A percentile compares a stretch with the other conserved stretches of the same genome.
Conservation (phyloP, 345 rosid genomes). For the Acer negundo region DNA sequence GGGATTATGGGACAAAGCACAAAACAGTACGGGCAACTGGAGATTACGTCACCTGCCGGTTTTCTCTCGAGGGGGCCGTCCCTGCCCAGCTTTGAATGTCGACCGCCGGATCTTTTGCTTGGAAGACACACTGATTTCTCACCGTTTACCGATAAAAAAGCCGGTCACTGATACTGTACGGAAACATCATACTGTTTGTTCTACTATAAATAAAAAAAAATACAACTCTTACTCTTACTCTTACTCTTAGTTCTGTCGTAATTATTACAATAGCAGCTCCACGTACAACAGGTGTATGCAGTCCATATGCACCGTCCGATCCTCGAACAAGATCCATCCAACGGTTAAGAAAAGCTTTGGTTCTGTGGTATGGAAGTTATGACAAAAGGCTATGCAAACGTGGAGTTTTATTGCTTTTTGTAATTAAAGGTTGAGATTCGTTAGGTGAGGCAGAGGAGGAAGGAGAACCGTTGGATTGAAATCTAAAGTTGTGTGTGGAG, state of each 20-base stretch:
- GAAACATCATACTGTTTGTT: not conserved
- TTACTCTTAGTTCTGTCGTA: not conserved
- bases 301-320: conserved; percentile 16
- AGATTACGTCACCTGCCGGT: conserved; percentile 35
- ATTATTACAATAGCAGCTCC: not conserved
- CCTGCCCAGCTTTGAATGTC: conserved; percentile 26
- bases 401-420: not conserved
- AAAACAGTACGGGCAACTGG: conserved; percentile 21
- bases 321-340: not conserved
- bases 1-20: conserved; percentile 6
- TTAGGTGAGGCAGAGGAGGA: not conserved
- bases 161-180: conserved; percentile 22
- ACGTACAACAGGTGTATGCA: not conserved
- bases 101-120: conserved; percentile 45
- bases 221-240: not conserved
- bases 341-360: not conserved
- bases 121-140: conserved; percentile 3
- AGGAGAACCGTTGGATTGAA: conserved; percentile 21
- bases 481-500: not conserved
- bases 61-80: not conserved
- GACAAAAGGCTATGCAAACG: conserved; percentile 5
- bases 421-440: not conserved
- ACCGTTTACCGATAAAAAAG: conserved; percentile 36
- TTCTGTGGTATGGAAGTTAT: no score
- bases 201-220: no score